Base-by-base conservation (phyloP, 2,329 filamentous ascomycete species). In the Fusarium annulatum region DNA sequence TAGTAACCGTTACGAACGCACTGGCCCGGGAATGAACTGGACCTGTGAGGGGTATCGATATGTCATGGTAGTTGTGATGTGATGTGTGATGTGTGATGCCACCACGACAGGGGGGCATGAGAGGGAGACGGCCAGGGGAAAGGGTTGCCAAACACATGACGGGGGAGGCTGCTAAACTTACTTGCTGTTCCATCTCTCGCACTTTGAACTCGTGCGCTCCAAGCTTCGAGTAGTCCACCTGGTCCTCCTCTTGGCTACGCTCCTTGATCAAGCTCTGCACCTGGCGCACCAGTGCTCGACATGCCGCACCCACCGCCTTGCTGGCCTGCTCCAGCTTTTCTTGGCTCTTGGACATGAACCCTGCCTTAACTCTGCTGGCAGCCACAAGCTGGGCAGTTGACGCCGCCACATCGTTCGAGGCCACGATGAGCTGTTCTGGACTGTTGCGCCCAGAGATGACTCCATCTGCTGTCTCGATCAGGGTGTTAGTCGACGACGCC, bases 101-200 rank as follows among this genome's bases (percentile, higher is more conserved):
- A 58, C 30, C n/a, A 48, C 15, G 30, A 21, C 30, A 38, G 30
- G 58, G 51, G 56, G 21, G 19, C 28, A 41, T 67, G 41, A 28
- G 64, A 62, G 55, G 55, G 33, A 38, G 36, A 36, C 10, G 23
- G 11, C 23, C 34, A 41, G 6, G 46, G 19, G 45, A 61, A 41
- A 66, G 38, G 62, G 57, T 42, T 57, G 66, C 39, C 67, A 69
- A 69, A 69, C 59, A 69, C 43, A 70, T 63, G 67, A 64, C 39
- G 49, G 51, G 51, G 43, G 53, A 51, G 52, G 49, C 41, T 68
- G 45, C 43, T 39, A 55, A 48, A 79, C 82, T 80, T 88, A 97
- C 95, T 93, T 99, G 96, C 81, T 99, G 96, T 86, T 99, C 96
- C 96, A 99, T 99, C 86, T 99, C 95, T 78, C 93, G 90, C 58